Base-by-base conservation (phyloP, 768 basidiomycete species). In the Tulasnella calospora region DNA sequence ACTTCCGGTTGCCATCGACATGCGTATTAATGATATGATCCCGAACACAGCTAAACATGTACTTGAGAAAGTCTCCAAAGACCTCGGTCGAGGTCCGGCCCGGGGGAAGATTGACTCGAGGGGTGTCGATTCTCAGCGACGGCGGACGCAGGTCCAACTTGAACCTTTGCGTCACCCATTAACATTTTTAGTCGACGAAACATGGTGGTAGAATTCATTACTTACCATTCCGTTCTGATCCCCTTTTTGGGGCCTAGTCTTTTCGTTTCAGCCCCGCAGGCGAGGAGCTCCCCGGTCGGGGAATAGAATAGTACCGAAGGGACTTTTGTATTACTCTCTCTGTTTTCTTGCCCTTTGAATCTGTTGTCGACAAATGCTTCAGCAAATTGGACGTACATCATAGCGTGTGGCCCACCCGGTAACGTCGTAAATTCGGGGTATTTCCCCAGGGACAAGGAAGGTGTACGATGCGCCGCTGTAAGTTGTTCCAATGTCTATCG, bases 321-420 rank as follows among this genome's bases (percentile, higher is more conserved):
- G 35, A 75, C 55, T 33, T 75, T 75, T 4, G 74, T 75, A 23
- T 47, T 51, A 13, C 35, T 55, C 27, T 47, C 41, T 46, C 55
- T 23, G 19, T 75, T 46, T 30, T 75, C 74, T 57, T 75, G 74
- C 12, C 74, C 74, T 75, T 75, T 46, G 44, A 40, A 75, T 12
- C 74, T 75, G 41, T 44, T 15, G 13, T 44, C 7, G 13, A 10
- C 41, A 15, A 46, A 44, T 15, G 13, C 41, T 44, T 44, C 13
- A 44, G 41, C 12, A 44, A 44, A 44, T 10, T 15, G 13, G 41
- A 44, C 41, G 41, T 15, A 44, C 9, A 15, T 44, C 6, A 44
- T 10, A 44, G 12, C 6, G 41, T 44, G 41, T 15, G 61, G 10
- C 69, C 17, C 27, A 70, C 69, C 69, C 69, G 27, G 38, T 70